Evolutionary conservation across 2,329 filamentous ascomycete genomes (phyloP).

Genomic region (Trichophyton mentagrophytes): DNA sequence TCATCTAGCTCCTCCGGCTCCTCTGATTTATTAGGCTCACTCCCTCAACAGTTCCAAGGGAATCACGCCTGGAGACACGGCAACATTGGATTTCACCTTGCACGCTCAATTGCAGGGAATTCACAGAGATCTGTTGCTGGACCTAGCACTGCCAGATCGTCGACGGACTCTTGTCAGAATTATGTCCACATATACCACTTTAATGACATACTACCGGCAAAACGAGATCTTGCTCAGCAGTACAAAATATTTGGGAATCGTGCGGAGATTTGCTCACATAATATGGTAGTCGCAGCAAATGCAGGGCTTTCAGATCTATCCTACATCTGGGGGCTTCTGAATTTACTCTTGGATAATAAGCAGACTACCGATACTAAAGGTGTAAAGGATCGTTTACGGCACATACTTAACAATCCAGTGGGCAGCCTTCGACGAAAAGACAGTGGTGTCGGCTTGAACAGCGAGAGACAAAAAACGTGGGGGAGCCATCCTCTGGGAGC

Average conservation of each 20-base stretch:
- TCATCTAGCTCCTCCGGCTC: conserved; percentile 43
- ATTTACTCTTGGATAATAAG: conserved; percentile 62
- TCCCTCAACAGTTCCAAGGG: conserved; percentile 38
- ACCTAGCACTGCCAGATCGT: conserved; percentile 38
- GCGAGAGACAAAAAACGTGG: conserved; percentile 40
- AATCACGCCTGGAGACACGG: conserved; percentile 41
- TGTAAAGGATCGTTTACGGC: not conserved
- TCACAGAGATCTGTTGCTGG: conserved; percentile 44
- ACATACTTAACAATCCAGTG: not conserved
- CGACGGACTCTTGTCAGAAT: conserved; percentile 45
- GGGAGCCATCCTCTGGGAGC: conserved; percentile 44
- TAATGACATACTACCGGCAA: conserved; percentile 60
- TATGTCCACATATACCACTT: conserved; percentile 62
- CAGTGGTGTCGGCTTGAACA: conserved; percentile 23
- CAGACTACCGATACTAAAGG: conserved; percentile 50
- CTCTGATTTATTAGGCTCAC: conserved; percentile 31
- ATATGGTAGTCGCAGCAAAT: conserved; percentile 62
- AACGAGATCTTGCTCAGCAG: conserved; percentile 59
- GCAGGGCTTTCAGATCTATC: conserved; percentile 59
- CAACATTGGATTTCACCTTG: conserved; percentile 45
- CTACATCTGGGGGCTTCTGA: conserved; percentile 72
- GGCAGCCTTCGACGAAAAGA: conserved; percentile 16
- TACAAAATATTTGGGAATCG: conserved; percentile 78
- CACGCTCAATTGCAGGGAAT: conserved; percentile 32
- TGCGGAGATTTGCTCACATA: conserved; percentile 69